phyloP scores from a whole-genome alignment of 2,329 filamentous ascomycete species.

The Ceratocystis alfenasii region DNA sequence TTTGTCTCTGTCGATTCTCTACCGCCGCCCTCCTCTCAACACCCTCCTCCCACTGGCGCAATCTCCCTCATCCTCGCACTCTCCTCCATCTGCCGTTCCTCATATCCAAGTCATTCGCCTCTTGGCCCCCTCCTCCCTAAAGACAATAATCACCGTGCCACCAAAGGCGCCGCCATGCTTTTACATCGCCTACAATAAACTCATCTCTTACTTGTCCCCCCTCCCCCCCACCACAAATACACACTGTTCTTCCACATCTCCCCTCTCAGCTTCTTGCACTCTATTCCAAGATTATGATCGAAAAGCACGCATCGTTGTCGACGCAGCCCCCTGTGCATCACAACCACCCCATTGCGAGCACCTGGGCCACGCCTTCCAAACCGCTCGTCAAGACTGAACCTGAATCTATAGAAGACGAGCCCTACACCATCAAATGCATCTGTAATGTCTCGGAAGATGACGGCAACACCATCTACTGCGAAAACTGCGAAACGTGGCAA shows the following conservation, averaged over 20 bases:
- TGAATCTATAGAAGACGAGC: conserved; percentile 51
- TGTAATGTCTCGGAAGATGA: conserved; percentile 90
- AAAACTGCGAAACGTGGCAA: conserved; percentile 93
- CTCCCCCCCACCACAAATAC: not conserved
- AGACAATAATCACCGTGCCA: conserved; percentile 11
- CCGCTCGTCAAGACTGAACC: conserved; percentile 28
- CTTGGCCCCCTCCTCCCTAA: not conserved
- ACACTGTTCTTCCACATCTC: conserved; percentile 23
- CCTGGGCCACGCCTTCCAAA: conserved; percentile 29
- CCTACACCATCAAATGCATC: conserved; percentile 95
- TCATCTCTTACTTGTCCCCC: conserved; percentile 30
- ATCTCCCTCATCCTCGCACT: not conserved
- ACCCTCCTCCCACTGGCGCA: not conserved
- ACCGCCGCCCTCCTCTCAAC: not conserved
- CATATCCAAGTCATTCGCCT: not conserved
- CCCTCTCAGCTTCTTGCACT: conserved; percentile 28
- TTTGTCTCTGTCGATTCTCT: not conserved
- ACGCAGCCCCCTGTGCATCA: conserved; percentile 46
- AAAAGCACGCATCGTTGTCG: conserved; percentile 42
- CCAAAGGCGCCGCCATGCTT: conserved; percentile 46
- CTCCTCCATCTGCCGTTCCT: not conserved
- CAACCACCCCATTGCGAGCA: conserved; percentile 37
- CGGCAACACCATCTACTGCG: conserved; percentile 94
- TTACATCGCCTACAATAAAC: conserved; percentile 42
- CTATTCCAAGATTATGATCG: conserved; percentile 49